These are phyloP conservation scores for Sclerotinia sclerotiorum DNA, from an alignment of 2,329 filamentous ascomycete genomes.

Conservation along the genomic window DNA sequence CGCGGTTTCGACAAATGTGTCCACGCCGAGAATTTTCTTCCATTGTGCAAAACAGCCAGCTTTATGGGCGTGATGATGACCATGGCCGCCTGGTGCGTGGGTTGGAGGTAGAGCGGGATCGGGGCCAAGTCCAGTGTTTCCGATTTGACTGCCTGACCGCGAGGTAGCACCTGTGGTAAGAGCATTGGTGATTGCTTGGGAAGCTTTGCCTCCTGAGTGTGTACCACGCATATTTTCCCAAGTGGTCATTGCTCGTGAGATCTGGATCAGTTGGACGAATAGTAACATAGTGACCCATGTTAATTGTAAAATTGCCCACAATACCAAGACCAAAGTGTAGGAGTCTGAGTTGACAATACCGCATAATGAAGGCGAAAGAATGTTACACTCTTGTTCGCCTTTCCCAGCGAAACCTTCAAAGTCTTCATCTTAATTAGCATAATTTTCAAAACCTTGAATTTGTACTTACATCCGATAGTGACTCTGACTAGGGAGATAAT, in stretches of 20 bases:
- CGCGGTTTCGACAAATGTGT: conserved; percentile 91
- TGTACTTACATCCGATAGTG: conserved; percentile 65
- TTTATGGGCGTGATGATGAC: conserved; percentile 48
- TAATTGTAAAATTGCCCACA: conserved; percentile 82
- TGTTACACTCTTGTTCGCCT: conserved; percentile 61
- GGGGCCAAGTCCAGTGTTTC: conserved; percentile 63
- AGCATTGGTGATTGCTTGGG: conserved; percentile 66
- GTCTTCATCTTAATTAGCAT: conserved; percentile 51
- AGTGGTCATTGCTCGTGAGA: conserved; percentile 89
- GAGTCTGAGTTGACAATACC: conserved; percentile 74
- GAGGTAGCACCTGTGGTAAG: conserved; percentile 70
- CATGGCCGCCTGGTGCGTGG: conserved; percentile 41
- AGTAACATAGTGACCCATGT: conserved; percentile 98
- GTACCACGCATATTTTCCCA: conserved; percentile 94
- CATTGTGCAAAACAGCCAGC: conserved; percentile 73
- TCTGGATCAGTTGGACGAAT: conserved; percentile 88
- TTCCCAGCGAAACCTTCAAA: conserved; percentile 58
- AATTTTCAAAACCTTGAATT: neutral
- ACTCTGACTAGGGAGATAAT: conserved; percentile 72
- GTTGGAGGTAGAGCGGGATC: conserved; percentile 52
- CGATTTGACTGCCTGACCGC: conserved; percentile 68
- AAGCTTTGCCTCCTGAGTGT: conserved; percentile 52
- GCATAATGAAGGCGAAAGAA: conserved; percentile 76
- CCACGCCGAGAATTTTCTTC: conserved; percentile 82
- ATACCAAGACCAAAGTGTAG: conserved; percentile 74